Base-by-base conservation (phyloP, 192 early-diverging fungal species). In the Umbelopsis vinacea region DNA sequence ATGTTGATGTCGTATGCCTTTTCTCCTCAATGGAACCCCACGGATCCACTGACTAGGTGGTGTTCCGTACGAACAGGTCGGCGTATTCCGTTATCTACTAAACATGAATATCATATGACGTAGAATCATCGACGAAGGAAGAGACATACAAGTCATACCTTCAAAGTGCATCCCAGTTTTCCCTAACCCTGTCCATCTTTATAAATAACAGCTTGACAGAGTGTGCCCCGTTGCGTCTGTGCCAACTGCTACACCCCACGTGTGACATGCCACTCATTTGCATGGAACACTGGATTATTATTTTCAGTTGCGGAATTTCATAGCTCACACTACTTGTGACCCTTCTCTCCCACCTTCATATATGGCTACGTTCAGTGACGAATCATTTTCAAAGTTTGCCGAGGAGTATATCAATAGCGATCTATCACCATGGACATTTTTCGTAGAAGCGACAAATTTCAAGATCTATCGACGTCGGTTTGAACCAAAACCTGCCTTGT, bases 371-470 rank as follows among this genome's bases (percentile, higher is more conserved):
- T 63, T 63, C 33, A 63, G 29, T 26, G 57, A 63, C 19, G 57
- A 63, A 37, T 63, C 57, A 14, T 63, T 63, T 63, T 37, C 57
- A n/a, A 33, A 54, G 40, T 71, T 40, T 45, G 69, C 69, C 22
- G 40, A 71, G 52, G 50, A 75, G 35, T 75, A 72, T 8, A 46
- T 54, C 33, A 53, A 71, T 10, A 23, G 48, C 33, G 67, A 74
- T 43, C 52, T 79, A 24, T 69, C 68, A 15, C 71, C 74, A 35
- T 84, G 82, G 82, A 72, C 74, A 45, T 78, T 81, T 40, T 81
- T 76, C 66, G 66, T 81, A 26, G 71, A 84, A 35, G 74, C 77
- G 4, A 74, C 78, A 11, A 72, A 78, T 69, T 84, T 84, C 50
- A 67, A 68, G 40, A 78, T 84, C 72, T 84, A 81, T 54, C 82